Base-by-base conservation (phyloP, 1,284 basidiomycete genomes). In the Heterobasidion annosum region DNA sequence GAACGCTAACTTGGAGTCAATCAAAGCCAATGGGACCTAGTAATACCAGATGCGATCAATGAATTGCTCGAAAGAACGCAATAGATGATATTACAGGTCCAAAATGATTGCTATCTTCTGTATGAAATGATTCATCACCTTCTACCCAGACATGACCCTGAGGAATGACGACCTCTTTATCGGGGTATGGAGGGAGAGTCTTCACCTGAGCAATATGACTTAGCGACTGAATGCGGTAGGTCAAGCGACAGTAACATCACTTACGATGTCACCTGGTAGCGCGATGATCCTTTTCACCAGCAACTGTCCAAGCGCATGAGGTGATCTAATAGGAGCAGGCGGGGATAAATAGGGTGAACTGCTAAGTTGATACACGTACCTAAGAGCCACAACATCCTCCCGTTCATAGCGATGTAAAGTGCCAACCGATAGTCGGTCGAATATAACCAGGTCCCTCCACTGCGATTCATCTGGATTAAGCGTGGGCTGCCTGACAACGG, bases 71-170 rank as follows among this genome's bases (percentile, higher is more conserved):
- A 50, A 37, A 7, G 4, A 43, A 47, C 40, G 19, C 13, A 15
- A 40, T 8, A 13, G 12, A 48, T 10, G 42, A 13, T 68, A 76
- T 55, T 62, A 88, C 86, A 2, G 87, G 82, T 32, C 87, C 87
- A 63, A 86, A 87, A 8, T 71, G 67, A 64, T 88, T 89, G 68
- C 85, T 88, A 63, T 89, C 87, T 56, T 82, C 74, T 9, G 82
- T 85, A 56, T 78, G 74, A 62, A 82, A 85, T 8, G 76, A 71
- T 59, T 84, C 82, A 57, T 88, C 85, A 6, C 85, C 84, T 77
- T 89, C 87, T 51, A 90, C 74, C 87, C 87, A 90, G 45, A 80
- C 72, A 58, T 87, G 79, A 1, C 85, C 86, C 57, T 68, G 58
- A 1, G 85, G 85, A 34, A 90, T 64, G 16, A 60, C 64, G 5